Evolutionary conservation across 257 asterid species (phyloP), one percentile per base, ranked within the genome.

Genomic region (Nicotiana knightiana): DNA sequence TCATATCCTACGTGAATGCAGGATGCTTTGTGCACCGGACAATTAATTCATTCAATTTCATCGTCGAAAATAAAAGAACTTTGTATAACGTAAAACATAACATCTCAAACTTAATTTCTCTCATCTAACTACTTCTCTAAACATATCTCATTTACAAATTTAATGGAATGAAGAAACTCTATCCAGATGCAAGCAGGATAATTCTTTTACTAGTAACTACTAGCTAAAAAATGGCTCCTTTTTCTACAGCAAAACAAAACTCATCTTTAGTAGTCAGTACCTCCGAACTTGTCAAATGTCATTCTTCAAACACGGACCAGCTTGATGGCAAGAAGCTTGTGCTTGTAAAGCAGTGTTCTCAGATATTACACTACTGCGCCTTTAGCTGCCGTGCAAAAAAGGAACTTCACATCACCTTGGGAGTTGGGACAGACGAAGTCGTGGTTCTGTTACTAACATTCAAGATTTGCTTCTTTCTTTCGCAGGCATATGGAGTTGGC

Each of bases 321-420:
- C 58, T 39, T 63, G 68, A 11, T 63, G 12, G n/a, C 39, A 12
- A 43, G 55, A 71, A 21, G 79, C 61, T 43, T 77, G 46, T 58
- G 70, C 59, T 32, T 77, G 32, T 55, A 62, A 77, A 58, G 81
- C 68, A 77, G 48, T 58, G 81, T 58, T 33, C 68, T 77, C 70
- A 35, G 4, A 53, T 43, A 58, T 62, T 77, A 3, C 35, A 58
- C 81, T 58, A 12, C 15, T 4, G 24, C 24, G 24, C 24, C 68
- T 33, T 77, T 24, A 77, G 4, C 53, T 77, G 57, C 70, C 37
- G 1, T 77, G 37, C 68, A 77, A 37, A 33, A 57, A 11, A 10
- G 51, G 51, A n/a, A 77, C 53, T 58, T 77, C 81, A 18, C 10
- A 17, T 77, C 70, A 32, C 67, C 54, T 33, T 33, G 32, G 81